These are phyloP conservation scores for Aspergillus sp. DNA, from an alignment of 2,329 filamentous ascomycete genomes.

Conservation along the genomic window DNA sequence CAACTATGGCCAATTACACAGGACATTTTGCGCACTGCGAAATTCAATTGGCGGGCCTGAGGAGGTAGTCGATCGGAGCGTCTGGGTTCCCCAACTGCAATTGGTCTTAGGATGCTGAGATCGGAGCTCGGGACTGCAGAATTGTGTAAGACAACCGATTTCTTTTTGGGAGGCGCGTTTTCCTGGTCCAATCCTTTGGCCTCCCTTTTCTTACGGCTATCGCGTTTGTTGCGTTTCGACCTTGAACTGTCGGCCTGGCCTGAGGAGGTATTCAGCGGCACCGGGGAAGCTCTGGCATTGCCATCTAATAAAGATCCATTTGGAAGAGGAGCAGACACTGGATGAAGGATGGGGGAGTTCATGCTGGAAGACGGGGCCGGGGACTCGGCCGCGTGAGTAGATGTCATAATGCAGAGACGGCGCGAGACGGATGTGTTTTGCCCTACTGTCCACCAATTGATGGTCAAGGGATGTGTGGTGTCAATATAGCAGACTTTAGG, in stretches of 20 bases:
- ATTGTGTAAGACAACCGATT: constrained; percentile 27
- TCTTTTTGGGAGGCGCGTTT: constrained; percentile 37
- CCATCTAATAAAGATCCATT: constrained; percentile 29
- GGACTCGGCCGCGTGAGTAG: constrained; percentile 32
- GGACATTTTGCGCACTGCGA: constrained; percentile 36
- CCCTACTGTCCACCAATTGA: not conserved
- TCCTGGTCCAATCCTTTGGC: constrained; percentile 43
- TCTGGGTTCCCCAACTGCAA: constrained; percentile 41
- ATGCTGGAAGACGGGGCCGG: constrained; percentile 38
- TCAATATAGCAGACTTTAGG: not conserved
- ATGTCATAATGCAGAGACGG: constrained; percentile 26
- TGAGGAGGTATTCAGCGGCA: constrained; percentile 29
- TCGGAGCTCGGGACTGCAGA: constrained; percentile 38
- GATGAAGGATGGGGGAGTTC: constrained; percentile 35
- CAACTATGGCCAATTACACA: constrained; percentile 35
- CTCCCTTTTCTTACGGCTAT: constrained; percentile 46
- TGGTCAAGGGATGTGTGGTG: not conserved
- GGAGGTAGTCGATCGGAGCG: constrained; percentile 39
- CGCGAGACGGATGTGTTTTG: not conserved
- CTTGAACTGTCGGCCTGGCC: constrained; percentile 30
- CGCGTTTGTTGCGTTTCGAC: constrained; percentile 44
- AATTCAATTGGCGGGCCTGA: constrained; percentile 42
- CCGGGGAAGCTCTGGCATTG: constrained; percentile 36
- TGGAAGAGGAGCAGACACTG: constrained; percentile 28
- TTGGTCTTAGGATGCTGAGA: constrained; percentile 41